Conservation (phyloP, 805 yeast genomes). For the Barnettozyma botsteinii region DNA sequence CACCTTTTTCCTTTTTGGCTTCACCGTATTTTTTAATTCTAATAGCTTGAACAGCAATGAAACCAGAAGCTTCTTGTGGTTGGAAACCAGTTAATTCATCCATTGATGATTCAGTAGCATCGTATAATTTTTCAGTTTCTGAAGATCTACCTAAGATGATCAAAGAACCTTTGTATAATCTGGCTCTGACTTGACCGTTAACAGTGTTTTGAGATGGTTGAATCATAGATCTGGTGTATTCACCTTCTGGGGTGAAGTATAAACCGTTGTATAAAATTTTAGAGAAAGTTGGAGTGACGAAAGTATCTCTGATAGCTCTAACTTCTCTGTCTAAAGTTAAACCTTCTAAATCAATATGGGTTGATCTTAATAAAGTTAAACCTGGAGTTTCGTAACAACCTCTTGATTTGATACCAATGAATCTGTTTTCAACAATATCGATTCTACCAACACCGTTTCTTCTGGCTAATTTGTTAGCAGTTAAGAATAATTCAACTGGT, state of each 20-base stretch:
- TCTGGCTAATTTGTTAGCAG: constrained; percentile 94
- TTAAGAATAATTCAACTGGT: constrained; percentile 86
- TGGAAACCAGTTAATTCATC: constrained; percentile 97
- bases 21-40: constrained; percentile 98
- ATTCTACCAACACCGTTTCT: constrained; percentile 99
- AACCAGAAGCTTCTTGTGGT: constrained; percentile 95
- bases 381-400: constrained; percentile 99
- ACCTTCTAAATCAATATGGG: constrained; percentile 97
- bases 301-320: constrained; percentile 91
- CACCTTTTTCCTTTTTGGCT: constrained; percentile 79
- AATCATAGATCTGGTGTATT: constrained; percentile 89
- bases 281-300: constrained; percentile 90
- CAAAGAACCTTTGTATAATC: constrained; percentile 87
- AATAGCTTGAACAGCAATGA: constrained; percentile 96
- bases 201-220: constrained; percentile 92
- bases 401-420: constrained; percentile 97
- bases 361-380: constrained; percentile 84
- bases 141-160: constrained; percentile 89
- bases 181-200: constrained; percentile 92
- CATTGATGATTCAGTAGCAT: constrained; percentile 98
- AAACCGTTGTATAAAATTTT: constrained; percentile 92
- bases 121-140: constrained; percentile 92
- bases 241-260: constrained; percentile 98
- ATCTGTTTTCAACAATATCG: constrained; percentile 98
- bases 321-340: constrained; percentile 96